Conservation (phyloP, 202 grass and related monocot genomes). For the Bolboschoenoplectus hybrid region DNA sequence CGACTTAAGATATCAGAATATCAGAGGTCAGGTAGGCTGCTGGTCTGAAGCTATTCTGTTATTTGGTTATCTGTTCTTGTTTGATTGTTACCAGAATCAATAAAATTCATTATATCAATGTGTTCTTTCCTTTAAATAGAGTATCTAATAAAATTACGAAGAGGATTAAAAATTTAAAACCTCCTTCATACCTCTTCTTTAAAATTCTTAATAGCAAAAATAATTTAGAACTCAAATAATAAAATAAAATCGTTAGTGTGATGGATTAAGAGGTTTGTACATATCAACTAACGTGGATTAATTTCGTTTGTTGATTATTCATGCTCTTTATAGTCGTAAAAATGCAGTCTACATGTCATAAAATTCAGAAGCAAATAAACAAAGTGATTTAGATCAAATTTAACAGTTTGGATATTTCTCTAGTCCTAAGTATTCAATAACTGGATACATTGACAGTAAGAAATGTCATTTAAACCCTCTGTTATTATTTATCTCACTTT, state of each 20-base stretch:
- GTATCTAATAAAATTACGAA: neutral
- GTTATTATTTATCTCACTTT: neutral
- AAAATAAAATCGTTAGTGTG: neutral
- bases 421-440: neutral
- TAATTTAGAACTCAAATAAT: neutral
- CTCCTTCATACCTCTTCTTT: neutral
- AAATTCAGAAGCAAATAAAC: neutral
- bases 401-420: neutral
- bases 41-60: neutral
- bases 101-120: neutral
- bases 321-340: neutral
- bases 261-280: neutral
- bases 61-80: neutral
- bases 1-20: neutral
- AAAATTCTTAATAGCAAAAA: neutral
- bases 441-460: neutral
- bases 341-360: neutral
- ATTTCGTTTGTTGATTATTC: neutral
- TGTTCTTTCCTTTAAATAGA: neutral
- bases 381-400: neutral
- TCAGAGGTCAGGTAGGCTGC: neutral
- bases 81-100: conserved; percentile 1
- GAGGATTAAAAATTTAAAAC: neutral
- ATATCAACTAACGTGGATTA: neutral
- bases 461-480: neutral